Evolutionary conservation across 805 yeast genomes (phyloP), one percentile per base, ranked within the genome.

Genomic region (Candida sanyiensis): DNA sequence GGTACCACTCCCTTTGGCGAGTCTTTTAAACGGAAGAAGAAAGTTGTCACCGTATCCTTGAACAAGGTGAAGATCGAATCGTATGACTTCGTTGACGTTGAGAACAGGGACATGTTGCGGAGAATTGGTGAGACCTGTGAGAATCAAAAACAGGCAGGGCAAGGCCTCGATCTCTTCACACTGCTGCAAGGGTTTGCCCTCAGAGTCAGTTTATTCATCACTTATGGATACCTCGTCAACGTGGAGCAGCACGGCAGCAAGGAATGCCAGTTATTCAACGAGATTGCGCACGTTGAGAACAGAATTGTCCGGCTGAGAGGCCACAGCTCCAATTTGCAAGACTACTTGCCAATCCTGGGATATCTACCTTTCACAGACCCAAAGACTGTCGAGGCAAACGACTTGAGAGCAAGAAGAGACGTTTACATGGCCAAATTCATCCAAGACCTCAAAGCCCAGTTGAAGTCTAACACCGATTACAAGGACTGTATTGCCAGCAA

Each of bases 1-100:
- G 86, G 86, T 0, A 75, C 83, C 1, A 78, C 83, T 0, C 85
- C 85, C 1, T 69, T 63, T 42, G 73, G 80, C 2, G 58, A 54
- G 0, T 61, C 73, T 2, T 79, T 62, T 46, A 57, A 63, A 35
- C 58, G 55, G 35, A 68, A 71, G 52, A 69, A 75, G 49, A 77
- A 75, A 51, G 61, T 66, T 25, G 56, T 77, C 32, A 60, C 77
- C 1, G 62, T 62, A 44, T 52, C 61, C n/a, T 57, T 79, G 42
- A 52, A 71, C 33, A 61, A 56, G 26, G 57, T 55, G 31, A 59
- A 56, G 25, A 63, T 68, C 9, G 60, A 56, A 7, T 42, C 51
- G 6, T 54, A 62, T 33, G 44, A 37, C 0, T 48, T 70, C 8
- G 58, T 79, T 12, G 67, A 67, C 38, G 40, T 47, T 3, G 74